Evolutionary conservation across 768 basidiomycete genomes (phyloP), one percentile per base, ranked within the genome.

Genomic region (Botryobasidium botryosum): DNA sequence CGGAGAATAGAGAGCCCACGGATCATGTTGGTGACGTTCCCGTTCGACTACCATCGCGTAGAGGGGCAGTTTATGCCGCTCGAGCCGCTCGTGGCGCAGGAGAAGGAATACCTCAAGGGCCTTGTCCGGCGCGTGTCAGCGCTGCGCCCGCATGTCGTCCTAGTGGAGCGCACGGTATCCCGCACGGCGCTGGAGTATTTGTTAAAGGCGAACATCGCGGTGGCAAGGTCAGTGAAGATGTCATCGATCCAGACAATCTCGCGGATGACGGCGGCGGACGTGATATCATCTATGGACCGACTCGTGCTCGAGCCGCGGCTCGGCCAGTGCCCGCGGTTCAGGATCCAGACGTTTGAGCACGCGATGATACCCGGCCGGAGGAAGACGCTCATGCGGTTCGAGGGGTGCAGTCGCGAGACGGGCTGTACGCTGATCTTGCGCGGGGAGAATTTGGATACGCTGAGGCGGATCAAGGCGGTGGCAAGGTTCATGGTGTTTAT

Each of bases 381-480:
- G 45, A 99, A 99, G 66, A 87, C 92, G 0, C 83, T 87, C 56
- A 90, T 99, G 87, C 79, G 94, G 1, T 97, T 99, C 55, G 94
- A 99, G 61, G 92, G 92, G 2, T 94, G 91, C 55, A 81, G 74
- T 56, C 72, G 74, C 40, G 86, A 94, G 50, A 81, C 86, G 72
- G 91, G 91, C 0, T 96, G 90, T 52, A 97, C 94, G 2, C 79
- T 99, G 52, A 69, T 97, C 31, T 61, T 99, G 37, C 73, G 94
- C 35, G 94, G 94, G 7, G 90, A 75, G 3, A 74, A 91, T 55
- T 68, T 79, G 45, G 79, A 80, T 31, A 84, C 75, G 0, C 63
- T 99, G 44, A 70, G 72, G 42, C 78, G 79, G 44, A 71, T 97
- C 57, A 99, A 99, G 68, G 80, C 81, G 56, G 82, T 97, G 43